A percentile compares a stretch with the other conserved stretches of the same genome.
These are phyloP conservation scores for Hypholoma sublateritium DNA, from an alignment of 768 basidiomycete genomes.

Conservation along the genomic window DNA sequence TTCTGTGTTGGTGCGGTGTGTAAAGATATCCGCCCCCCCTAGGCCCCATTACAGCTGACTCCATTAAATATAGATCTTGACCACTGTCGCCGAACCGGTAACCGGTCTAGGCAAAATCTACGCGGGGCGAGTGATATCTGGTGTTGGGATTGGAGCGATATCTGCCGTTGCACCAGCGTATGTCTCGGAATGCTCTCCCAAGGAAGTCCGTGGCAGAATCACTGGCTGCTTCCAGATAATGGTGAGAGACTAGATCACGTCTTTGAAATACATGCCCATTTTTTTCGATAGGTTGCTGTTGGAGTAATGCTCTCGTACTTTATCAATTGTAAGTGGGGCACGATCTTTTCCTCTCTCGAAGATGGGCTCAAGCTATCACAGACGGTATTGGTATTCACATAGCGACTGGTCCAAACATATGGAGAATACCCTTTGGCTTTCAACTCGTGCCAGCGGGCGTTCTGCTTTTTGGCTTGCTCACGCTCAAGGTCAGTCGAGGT, in stretches of 20 bases:
- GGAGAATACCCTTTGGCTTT: slow-evolving; percentile 74
- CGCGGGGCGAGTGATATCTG: slow-evolving; percentile 76
- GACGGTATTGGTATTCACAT: slow-evolving; percentile 63
- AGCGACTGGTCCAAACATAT: slow-evolving; percentile 45
- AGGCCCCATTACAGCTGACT: not conserved
- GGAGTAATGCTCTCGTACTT: slow-evolving; percentile 89
- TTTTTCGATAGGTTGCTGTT: slow-evolving; percentile 49
- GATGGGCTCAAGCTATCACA: slow-evolving; percentile 18
- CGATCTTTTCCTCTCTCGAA: too few species aligned
- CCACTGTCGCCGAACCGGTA: slow-evolving; percentile 58
- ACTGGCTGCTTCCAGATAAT: slow-evolving; percentile 88
- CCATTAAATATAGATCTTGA: slow-evolving; percentile 50
- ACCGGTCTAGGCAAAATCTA: slow-evolving; percentile 72
- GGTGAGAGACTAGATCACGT: slow-evolving; percentile 33
- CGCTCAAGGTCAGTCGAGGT: slow-evolving; percentile 47
- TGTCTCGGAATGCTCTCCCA: slow-evolving; percentile 86
- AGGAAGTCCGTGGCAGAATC: slow-evolving; percentile 82
- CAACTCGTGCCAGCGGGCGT: slow-evolving; percentile 77
- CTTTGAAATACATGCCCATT: not conserved
- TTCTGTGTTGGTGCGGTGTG: slow-evolving; percentile 74
- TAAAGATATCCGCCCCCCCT: slow-evolving; percentile 4
- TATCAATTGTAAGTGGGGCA: slow-evolving; percentile 58
- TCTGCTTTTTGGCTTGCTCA: slow-evolving; percentile 64
- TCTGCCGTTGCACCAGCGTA: slow-evolving; percentile 83
- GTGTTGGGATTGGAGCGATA: slow-evolving; percentile 81